phyloP scores from a whole-genome alignment of 306 rosid genomes.

The Astragalus glycyphyllos region DNA sequence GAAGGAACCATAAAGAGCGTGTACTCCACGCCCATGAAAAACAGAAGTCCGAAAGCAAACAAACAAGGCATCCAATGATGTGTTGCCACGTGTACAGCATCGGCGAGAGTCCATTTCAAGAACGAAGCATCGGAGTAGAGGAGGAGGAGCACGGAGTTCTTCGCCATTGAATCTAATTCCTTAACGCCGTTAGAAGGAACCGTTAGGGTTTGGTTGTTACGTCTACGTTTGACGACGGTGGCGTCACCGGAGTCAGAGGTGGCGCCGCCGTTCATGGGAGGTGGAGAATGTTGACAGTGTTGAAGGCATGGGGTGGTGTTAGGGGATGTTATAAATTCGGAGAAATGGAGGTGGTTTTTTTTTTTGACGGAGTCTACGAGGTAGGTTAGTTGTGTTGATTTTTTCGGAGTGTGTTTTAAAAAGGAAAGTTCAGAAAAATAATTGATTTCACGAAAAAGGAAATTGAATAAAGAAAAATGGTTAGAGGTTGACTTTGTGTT shows the following conservation, averaged over 20 bases:
- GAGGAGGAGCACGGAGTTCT: slow-evolving; percentile 6
- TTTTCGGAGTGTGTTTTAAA: not conserved
- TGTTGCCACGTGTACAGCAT: slow-evolving; percentile 65
- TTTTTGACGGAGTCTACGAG: slow-evolving; percentile 66
- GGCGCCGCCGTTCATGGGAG: slow-evolving; percentile 55
- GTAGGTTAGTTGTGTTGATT: slow-evolving; percentile 15
- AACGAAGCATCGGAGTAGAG: slow-evolving; percentile 48
- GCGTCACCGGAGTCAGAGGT: slow-evolving; percentile 14
- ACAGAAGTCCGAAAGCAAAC: slow-evolving; percentile 65
- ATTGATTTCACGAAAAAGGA: not conserved
- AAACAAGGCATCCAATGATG: slow-evolving; percentile 83
- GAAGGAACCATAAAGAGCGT: slow-evolving; percentile 91
- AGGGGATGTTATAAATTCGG: slow-evolving; percentile 20
- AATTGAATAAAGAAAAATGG: too few species aligned
- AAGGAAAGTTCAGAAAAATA: not conserved
- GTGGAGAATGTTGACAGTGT: not conserved
- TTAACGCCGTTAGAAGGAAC: slow-evolving; percentile 32
- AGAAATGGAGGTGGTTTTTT: not conserved
- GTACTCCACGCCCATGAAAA: slow-evolving; percentile 96
- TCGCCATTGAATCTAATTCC: slow-evolving; percentile 18
- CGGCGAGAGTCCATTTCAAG: slow-evolving; percentile 71
- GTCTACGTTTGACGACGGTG: slow-evolving; percentile 44
- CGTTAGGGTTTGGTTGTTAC: not conserved
- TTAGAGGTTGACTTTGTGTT: too few species aligned
- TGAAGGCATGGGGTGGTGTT: not conserved